Evolutionary conservation across 352 stramenopile species (phyloP), one percentile per base, ranked within the genome.

Genomic region (Globisporangium emineosum): DNA sequence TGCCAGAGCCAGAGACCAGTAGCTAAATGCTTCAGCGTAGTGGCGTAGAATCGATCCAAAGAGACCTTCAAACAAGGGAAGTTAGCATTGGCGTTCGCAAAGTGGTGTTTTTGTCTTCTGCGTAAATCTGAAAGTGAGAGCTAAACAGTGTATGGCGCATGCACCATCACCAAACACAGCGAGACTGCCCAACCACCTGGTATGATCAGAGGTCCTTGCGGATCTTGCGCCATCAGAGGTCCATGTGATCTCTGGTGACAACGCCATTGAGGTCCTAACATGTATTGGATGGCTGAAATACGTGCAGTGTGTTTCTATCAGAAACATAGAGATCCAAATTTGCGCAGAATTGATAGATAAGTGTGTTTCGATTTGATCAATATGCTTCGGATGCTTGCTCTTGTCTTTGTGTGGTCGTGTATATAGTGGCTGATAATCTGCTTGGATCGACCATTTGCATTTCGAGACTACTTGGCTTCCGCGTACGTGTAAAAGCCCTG

Each of bases 401-500:
- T 37, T 30, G 17, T 37, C 15, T 12, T 13, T 35, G 8, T 30
- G 19, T 52, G 35, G n/a, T n/a, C n/a, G n/a, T n/a, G n/a, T n/a
- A n/a, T n/a, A n/a, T n/a, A n/a, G n/a, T n/a, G n/a, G n/a, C n/a
- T n/a, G n/a, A n/a, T n/a, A n/a, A n/a, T n/a, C n/a, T n/a, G n/a
- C n/a, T n/a, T n/a, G n/a, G n/a, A n/a, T n/a, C n/a, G n/a, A n/a
- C n/a, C n/a, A n/a, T n/a, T n/a, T n/a, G 35, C 0, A 15, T 30
- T 52, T 21, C 7, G 30, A 17, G 49, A 7, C 51, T 62, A 93
- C 71, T 93, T 93, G 71, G 87, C 84, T 58, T 91, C 84, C 0
- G 84, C 84, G 71, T 88, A 90, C 27, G 85, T 91, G 77, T 93
- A 93, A 62, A 91, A 93, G 12, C 83, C 85, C 55, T 93, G 85